Evolutionary conservation across 2,329 filamentous ascomycete genomes (phyloP).

Genomic region (Fusarium marasasianum): DNA sequence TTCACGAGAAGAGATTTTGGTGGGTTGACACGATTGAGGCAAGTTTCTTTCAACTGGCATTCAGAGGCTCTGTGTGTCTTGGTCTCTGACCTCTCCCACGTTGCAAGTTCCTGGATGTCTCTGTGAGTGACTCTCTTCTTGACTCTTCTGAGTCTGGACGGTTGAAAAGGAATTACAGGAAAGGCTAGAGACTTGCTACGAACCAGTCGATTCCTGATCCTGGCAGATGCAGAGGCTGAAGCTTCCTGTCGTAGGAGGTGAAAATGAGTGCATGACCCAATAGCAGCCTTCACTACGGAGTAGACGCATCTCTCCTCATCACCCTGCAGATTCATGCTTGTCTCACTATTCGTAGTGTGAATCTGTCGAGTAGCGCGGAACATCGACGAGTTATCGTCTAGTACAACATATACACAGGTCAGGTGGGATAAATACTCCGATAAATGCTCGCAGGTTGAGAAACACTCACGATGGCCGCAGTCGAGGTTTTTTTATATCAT

Average conservation of each 20-base stretch:
- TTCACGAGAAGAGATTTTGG: not conserved
- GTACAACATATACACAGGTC: constrained; percentile 1
- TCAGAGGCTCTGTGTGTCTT: not conserved
- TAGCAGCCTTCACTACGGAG: not conserved
- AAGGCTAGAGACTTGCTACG: not conserved
- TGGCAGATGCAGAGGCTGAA: constrained; percentile 1
- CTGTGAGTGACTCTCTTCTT: not conserved
- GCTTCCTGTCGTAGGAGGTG: constrained; percentile 12
- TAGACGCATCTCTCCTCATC: not conserved
- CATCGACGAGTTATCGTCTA: not conserved
- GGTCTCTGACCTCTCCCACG: not conserved
- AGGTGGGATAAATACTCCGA: constrained; percentile 24
- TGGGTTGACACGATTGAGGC: constrained; percentile 8
- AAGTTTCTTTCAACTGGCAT: not conserved
- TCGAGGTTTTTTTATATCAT: constrained; percentile 5
- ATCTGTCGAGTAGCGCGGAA: not conserved
- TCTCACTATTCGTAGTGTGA: constrained; percentile 6
- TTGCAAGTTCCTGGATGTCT: not conserved
- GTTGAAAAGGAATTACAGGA: not conserved
- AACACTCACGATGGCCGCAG: not conserved
- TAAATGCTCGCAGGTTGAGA: not conserved
- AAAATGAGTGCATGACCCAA: constrained; percentile 20
- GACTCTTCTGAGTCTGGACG: not conserved
- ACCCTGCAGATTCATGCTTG: constrained; percentile 13
- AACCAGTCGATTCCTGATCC: not conserved